Evolutionary conservation across 2,329 filamentous ascomycete genomes (phyloP).

Genomic region (Alternaria atra): DNA sequence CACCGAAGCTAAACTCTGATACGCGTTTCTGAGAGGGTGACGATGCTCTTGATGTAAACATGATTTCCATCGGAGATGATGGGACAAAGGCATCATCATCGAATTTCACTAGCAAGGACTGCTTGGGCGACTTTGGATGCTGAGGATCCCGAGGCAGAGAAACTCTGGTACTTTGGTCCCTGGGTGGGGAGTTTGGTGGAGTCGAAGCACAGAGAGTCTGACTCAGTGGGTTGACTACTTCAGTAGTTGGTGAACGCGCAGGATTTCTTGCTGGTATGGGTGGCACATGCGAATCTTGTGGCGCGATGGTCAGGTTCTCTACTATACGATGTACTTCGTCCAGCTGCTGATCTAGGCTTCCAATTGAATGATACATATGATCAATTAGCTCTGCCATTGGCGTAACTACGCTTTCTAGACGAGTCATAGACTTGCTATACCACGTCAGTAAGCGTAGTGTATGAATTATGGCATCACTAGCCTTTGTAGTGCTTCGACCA

Average conservation of each 20-base stretch:
- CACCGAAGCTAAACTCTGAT: slow-evolving; percentile 53
- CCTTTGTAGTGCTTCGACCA: slow-evolving; percentile 56
- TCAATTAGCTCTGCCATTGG: slow-evolving; percentile 47
- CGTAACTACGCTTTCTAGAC: slow-evolving; percentile 40
- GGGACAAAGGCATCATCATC: slow-evolving; percentile 8
- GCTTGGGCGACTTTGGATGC: slow-evolving; percentile 4
- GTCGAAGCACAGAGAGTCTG: background rate
- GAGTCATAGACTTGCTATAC: slow-evolving; percentile 46
- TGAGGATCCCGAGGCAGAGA: slow-evolving; percentile 15
- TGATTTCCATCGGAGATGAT: slow-evolving; percentile 16
- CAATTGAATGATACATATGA: slow-evolving; percentile 34
- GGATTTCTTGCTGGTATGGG: slow-evolving; percentile 25
- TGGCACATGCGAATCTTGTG: slow-evolving; percentile 15
- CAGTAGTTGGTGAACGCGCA: slow-evolving; percentile 28
- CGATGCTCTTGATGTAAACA: slow-evolving; percentile 14
- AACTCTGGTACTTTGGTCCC: slow-evolving; percentile 9
- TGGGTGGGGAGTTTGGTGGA: slow-evolving; percentile 4
- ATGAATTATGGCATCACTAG: slow-evolving; percentile 19
- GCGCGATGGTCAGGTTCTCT: slow-evolving; percentile 33
- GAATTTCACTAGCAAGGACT: slow-evolving; percentile 13
- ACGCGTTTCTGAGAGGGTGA: slow-evolving; percentile 30
- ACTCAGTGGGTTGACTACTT: slow-evolving; percentile 7
- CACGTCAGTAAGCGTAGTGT: slow-evolving; percentile 19
- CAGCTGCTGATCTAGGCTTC: slow-evolving; percentile 37
- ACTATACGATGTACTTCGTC: slow-evolving; percentile 45